Evolutionary conservation across 2,329 filamentous ascomycete species (phyloP), one percentile per base, ranked within the genome.

Genomic region (Albophoma yamanashiensis): DNA sequence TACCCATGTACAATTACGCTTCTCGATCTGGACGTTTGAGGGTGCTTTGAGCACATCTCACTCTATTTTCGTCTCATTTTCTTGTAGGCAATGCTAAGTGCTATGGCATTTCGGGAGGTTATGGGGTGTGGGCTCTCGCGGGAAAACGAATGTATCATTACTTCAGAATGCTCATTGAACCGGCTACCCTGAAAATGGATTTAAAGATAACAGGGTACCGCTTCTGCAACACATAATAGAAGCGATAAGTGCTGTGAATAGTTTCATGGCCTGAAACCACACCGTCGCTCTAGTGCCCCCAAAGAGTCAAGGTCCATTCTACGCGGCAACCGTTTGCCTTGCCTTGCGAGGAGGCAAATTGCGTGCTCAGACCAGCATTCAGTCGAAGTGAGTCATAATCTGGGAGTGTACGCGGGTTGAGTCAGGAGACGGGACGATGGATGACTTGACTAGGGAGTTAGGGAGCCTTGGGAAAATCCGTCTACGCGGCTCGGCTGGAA

Each of bases 1-100:
- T 59, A 67, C 60, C 63, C 66, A 58, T 75, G 74, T 75, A 74
- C 65, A 66, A 73, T 60, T 74, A 74, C 62, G 64, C 60, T 68
- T 70, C 66, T 67, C 42, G 59, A 58, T 50, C 40, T 27, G 57
- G 40, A 55, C 43, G 39, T 60, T 15, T 55, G 11, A 12, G 20
- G 50, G 4, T 38, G 31, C 50, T 38, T 15, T 12, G 31, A 38
- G 50, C 31, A 22, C 20, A n/a, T 20, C 11, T 55, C 4, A 1
- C 31, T 5, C 11, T n/a, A 1, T 22, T 15, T 8, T 53, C 7
- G 14, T 5, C 34, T 34, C 27, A 34, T 34, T 5, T 20, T 2
- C 9, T n/a, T 14, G 50, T 17, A 8, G 27, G 17, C 15, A 31
- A 52, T 1, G 5, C 20, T 12, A 6, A 4, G 15, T 27, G 17